Evolutionary conservation across 495 filamentous ascomycete species (phyloP).

Genomic region (Aspergillus indologenus): DNA sequence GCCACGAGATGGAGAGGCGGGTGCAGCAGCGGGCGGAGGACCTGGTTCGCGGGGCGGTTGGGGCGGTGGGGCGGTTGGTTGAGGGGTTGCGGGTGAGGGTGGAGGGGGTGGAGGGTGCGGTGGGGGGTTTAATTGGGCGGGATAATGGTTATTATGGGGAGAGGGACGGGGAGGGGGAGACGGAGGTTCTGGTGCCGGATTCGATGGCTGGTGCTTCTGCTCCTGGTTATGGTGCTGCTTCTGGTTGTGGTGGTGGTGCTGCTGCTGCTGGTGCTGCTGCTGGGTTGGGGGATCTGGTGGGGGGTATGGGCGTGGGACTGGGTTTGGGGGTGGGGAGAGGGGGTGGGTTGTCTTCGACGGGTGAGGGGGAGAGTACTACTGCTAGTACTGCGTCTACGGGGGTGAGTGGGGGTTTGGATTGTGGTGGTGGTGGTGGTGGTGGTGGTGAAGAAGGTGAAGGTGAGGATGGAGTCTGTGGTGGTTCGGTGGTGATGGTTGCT

Average conservation of each 20-base stretch:
- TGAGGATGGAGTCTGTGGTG: background rate
- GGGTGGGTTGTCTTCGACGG: constrained; percentile 4
- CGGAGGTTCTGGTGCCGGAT: constrained; percentile 8
- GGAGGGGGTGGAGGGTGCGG: background rate
- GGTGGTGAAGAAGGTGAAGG: too few species aligned
- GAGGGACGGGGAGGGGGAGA: background rate
- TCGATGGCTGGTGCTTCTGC: constrained; percentile 5
- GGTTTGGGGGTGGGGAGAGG: background rate
- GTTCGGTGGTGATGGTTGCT: background rate
- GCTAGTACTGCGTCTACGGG: too few species aligned
- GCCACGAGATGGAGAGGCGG: background rate
- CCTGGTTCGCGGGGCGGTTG: too few species aligned
- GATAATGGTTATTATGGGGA: background rate
- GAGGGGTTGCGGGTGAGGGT: constrained; percentile 5
- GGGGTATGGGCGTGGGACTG: background rate
- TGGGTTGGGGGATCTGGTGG: background rate
- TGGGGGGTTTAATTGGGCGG: background rate
- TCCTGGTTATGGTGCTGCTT: too few species aligned
- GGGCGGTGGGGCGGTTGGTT: background rate
- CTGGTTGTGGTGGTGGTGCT: too few species aligned
- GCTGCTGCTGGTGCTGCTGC: too few species aligned
- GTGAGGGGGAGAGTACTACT: background rate
- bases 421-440: too few species aligned
- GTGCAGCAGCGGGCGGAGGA: too few species aligned
- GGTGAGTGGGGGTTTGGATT: background rate